These are phyloP conservation scores for Quercus suber DNA, from an alignment of 306 rosid species.

Conservation along the genomic window DNA sequence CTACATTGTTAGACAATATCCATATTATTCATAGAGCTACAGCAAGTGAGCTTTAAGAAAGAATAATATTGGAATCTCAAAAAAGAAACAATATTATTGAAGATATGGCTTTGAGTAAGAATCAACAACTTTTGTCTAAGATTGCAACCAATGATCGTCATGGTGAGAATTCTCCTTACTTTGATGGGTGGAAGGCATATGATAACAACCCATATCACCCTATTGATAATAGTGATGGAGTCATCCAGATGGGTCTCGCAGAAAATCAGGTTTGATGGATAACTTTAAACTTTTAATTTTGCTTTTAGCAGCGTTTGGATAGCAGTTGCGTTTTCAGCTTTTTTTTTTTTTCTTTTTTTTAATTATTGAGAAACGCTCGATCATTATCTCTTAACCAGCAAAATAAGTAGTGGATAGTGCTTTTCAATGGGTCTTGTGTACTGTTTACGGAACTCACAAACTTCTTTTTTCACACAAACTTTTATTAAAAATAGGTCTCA, in stretches of 20 bases:
- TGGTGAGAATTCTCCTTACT: constrained; percentile 79
- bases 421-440: no score
- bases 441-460: no score
- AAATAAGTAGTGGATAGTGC: no score
- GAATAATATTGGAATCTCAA: neutral
- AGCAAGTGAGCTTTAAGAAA: neutral
- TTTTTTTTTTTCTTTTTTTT: no score
- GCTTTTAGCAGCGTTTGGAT: no score
- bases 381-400: no score
- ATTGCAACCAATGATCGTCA: constrained; percentile 72
- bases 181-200: constrained; percentile 91
- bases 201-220: constrained; percentile 74
- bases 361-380: no score
- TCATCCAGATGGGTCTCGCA: constrained; percentile 94
- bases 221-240: constrained; percentile 58
- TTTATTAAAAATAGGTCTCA: no score
- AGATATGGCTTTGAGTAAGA: constrained; percentile 22
- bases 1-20: no score
- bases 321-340: no score
- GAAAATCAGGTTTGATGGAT: constrained; percentile 70
- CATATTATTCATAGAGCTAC: no score
- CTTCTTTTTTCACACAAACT: no score
- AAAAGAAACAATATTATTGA: neutral
- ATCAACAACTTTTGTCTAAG: neutral
- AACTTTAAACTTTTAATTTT: neutral